Conservation (phyloP, 1,284 basidiomycete genomes). For the Papiliotrema nemorosa region DNA sequence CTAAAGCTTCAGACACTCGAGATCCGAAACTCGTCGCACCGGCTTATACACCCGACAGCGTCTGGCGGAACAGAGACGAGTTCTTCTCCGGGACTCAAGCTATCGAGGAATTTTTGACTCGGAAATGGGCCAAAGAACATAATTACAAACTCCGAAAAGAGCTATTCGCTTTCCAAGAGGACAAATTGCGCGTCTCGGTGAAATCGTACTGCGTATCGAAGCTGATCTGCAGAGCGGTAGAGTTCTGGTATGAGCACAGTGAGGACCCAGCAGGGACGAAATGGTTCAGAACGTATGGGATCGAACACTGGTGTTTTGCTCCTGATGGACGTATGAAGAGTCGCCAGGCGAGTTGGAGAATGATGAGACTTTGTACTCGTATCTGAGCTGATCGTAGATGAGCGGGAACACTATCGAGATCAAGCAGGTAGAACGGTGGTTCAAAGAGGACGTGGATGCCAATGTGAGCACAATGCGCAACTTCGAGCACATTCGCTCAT, state of each 20-base stretch:
- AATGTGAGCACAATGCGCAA: constrained; percentile 24
- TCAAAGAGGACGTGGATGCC: constrained; percentile 51
- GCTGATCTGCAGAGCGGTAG: constrained; percentile 27
- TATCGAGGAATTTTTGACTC: constrained; percentile 55
- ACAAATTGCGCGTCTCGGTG: constrained; percentile 58
- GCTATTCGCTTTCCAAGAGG: constrained; percentile 58
- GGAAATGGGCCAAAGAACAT: constrained; percentile 59
- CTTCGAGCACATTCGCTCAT: neutral
- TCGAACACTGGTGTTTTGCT: constrained; percentile 63
- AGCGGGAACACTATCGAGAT: constrained; percentile 60
- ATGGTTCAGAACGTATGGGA: constrained; percentile 60
- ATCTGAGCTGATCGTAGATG: constrained; percentile 47
- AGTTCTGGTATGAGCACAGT: constrained; percentile 63
- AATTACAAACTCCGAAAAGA: constrained; percentile 56
- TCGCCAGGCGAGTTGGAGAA: constrained; percentile 32
- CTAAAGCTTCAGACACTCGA: neutral
- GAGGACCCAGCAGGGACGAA: constrained; percentile 40
- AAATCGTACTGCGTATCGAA: neutral
- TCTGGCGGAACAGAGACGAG: constrained; percentile 60
- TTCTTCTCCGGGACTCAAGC: constrained; percentile 56
- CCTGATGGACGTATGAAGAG: constrained; percentile 57
- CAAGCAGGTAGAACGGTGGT: constrained; percentile 57
- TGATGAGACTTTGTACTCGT: neutral
- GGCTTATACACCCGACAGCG: constrained; percentile 58
- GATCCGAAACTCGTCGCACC: constrained; percentile 37